Evolutionary conservation across 1,139 yeast genomes (phyloP).

Genomic region (Sugiyamaella sp.): DNA sequence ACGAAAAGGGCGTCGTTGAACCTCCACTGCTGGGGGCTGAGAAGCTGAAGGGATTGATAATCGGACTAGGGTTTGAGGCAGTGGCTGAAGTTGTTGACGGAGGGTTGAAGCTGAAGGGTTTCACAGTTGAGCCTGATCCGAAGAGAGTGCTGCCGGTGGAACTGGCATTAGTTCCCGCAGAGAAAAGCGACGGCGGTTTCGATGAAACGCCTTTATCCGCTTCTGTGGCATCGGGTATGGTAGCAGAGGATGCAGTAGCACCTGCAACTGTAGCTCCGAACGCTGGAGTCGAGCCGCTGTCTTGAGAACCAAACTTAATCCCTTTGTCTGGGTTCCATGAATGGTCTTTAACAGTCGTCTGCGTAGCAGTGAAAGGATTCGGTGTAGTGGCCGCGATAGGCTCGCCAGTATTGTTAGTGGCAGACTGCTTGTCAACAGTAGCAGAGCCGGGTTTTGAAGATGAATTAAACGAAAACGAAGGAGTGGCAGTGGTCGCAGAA

Average conservation of each 20-base stretch:
- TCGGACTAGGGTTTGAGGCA: background rate
- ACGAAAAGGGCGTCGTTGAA: constrained; percentile 24
- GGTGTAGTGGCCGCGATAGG: constrained; percentile 23
- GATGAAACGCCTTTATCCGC: background rate
- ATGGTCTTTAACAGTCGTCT: constrained; percentile 24
- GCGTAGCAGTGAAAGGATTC: constrained; percentile 20
- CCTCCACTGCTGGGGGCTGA: constrained; percentile 17
- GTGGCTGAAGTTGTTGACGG: background rate
- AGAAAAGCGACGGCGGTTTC: constrained; percentile 4
- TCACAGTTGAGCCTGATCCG: constrained; percentile 24
- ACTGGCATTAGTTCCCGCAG: background rate
- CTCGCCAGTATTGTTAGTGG: background rate
- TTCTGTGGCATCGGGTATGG: constrained; percentile 14
- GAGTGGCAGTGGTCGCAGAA: constrained; percentile 21
- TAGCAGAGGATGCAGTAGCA: constrained; percentile 22
- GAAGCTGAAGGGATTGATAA: background rate
- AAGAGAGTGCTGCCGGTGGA: background rate
- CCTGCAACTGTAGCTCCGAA: constrained; percentile 23
- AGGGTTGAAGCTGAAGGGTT: constrained; percentile 43
- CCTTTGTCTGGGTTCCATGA: constrained; percentile 44
- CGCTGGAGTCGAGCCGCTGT: constrained; percentile 17
- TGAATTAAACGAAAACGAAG: constrained; percentile 32
- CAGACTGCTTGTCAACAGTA: constrained; percentile 31
- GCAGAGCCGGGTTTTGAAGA: constrained; percentile 39
- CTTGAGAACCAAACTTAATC: constrained; percentile 39